Evolutionary conservation across 148 eudicot species (phyloP).

Genomic region (Camellia granthamiana): DNA sequence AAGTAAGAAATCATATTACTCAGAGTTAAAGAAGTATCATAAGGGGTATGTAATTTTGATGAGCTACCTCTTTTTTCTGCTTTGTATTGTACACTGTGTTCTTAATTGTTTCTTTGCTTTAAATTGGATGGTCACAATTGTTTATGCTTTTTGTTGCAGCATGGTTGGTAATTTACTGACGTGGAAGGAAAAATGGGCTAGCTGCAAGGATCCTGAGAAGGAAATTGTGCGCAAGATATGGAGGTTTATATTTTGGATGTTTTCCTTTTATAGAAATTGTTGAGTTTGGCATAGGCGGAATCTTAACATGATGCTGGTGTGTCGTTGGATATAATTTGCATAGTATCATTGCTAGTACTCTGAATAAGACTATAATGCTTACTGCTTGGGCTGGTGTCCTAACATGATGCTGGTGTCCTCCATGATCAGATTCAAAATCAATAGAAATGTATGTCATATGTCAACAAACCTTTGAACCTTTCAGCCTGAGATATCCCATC

Average conservation of each 20-base stretch:
- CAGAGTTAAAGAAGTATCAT: slow-evolving; percentile 70
- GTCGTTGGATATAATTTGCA: neutral
- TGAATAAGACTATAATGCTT: neutral
- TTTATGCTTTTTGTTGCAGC: slow-evolving; percentile 46
- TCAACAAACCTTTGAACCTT: neutral
- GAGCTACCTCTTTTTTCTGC: neutral
- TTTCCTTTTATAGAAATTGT: slow-evolving; percentile 10
- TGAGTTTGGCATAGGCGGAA: neutral
- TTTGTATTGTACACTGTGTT: neutral
- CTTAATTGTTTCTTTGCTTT: slow-evolving; percentile 4
- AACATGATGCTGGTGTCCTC: too few species aligned
- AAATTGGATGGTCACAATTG: neutral
- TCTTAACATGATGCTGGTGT: neutral
- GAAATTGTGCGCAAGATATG: slow-evolving; percentile 50
- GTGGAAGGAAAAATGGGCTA: slow-evolving; percentile 68
- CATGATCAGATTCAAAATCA: neutral
- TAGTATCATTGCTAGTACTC: neutral
- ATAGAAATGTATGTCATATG: neutral
- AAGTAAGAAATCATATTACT: slow-evolving; percentile 64
- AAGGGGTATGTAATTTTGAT: slow-evolving; percentile 42
- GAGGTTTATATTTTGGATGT: slow-evolving; percentile 43
- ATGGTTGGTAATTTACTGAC: slow-evolving; percentile 65
- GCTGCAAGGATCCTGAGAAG: slow-evolving; percentile 59
- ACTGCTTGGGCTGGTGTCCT: too few species aligned
- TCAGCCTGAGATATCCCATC: slow-evolving; percentile 82